These are phyloP conservation scores for Acanthamoeba castellanii DNA, from an alignment of 208 protist genomes.

Conservation along the genomic window DNA sequence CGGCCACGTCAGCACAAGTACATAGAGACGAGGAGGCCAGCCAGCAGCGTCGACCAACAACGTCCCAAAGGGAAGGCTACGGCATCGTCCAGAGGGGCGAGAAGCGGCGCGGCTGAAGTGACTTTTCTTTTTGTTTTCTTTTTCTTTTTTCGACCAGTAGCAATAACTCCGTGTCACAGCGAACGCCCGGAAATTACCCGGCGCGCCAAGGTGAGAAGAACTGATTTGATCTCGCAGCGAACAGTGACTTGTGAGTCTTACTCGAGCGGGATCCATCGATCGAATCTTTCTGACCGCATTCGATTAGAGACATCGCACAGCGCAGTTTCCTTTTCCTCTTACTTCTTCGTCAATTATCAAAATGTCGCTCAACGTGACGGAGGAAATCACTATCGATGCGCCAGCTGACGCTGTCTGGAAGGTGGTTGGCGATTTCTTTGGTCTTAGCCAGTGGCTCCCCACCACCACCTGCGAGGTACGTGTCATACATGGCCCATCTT, in stretches of 20 bases:
- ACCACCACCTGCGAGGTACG: constrained; percentile 25
- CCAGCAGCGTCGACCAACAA: not conserved
- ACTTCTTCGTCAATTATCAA: not conserved
- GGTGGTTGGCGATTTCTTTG: constrained; percentile 42
- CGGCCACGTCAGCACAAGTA: not conserved
- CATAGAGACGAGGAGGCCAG: not conserved
- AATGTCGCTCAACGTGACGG: constrained; percentile 48
- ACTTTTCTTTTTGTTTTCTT: not conserved
- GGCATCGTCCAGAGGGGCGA: constrained; percentile 20
- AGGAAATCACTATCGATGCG: constrained; percentile 21
- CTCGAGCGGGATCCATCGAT: too few relatives aligned
- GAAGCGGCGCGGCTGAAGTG: not conserved
- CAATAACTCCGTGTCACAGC: too few relatives aligned
- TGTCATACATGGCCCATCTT: not conserved
- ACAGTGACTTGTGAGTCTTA: too few relatives aligned
- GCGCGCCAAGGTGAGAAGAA: too few relatives aligned
- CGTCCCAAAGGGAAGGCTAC: not conserved
- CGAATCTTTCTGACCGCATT: too few relatives aligned
- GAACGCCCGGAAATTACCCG: too few relatives aligned
- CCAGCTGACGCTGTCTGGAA: constrained; percentile 21
- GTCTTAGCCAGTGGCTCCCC: constrained; percentile 26
- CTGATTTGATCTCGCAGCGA: too few relatives aligned
- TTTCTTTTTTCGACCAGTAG: not conserved
- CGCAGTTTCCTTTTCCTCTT: not conserved
- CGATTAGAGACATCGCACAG: too few relatives aligned